Percentiles rank a stretch among this genome's conserved stretches.
Evolutionary conservation across 441 rosid genomes (phyloP).

Genomic region (Populus trichocarpa): DNA sequence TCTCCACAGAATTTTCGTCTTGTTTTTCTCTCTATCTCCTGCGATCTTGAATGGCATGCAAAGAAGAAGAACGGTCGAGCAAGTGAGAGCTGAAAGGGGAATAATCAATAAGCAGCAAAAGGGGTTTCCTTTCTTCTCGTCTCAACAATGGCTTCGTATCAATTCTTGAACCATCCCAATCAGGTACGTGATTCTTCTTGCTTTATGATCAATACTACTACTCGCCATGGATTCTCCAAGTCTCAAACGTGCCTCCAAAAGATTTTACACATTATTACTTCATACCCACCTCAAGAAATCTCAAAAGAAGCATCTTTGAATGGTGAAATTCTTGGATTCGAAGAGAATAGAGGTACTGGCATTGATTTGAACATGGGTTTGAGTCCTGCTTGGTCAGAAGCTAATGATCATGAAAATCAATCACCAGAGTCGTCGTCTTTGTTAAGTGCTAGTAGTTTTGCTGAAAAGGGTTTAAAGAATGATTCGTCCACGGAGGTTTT

Average conservation of each 20-base stretch:
- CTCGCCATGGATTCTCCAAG: slow-evolving; percentile 14
- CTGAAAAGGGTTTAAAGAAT: background rate
- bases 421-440: background rate
- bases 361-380: slow-evolving; percentile 16
- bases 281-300: slow-evolving; percentile 9
- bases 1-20: too few relatives aligned
- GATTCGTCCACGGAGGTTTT: background rate
- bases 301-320: slow-evolving; percentile 1
- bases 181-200: slow-evolving; percentile 11
- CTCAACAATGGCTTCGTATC: slow-evolving; percentile 1
- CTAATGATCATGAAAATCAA: background rate
- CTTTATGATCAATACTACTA: background rate
- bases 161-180: slow-evolving; percentile 2
- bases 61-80: background rate
- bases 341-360: background rate
- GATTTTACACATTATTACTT: slow-evolving; percentile 18
- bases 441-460: background rate
- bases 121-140: background rate
- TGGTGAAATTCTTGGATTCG: slow-evolving; percentile 1
- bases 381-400: slow-evolving; percentile 3
- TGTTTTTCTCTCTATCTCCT: background rate
- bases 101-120: background rate
- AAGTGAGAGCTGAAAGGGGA: background rate
- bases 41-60: background rate
- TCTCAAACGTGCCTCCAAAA: slow-evolving; percentile 17